phyloP scores from a whole-genome alignment of 2,329 filamentous ascomycete genomes.

The Orbilia brochopaga region DNA sequence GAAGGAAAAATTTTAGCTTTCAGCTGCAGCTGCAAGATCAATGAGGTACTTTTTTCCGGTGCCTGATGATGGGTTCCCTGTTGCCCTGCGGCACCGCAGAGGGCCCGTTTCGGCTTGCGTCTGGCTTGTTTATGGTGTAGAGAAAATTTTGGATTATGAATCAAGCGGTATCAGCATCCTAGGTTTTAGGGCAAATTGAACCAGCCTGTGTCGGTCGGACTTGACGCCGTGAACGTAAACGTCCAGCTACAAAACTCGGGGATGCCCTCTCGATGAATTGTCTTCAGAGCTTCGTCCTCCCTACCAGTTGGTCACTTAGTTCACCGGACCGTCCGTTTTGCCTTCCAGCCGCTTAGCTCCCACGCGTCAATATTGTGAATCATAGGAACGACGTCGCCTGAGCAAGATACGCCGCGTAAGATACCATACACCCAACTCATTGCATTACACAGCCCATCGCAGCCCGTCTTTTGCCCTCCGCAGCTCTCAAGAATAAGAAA shows the following conservation, averaged over 20 bases:
- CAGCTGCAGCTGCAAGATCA: slow-evolving; percentile 18
- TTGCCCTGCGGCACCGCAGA: slow-evolving; percentile 18
- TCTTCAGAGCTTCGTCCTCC: not conserved
- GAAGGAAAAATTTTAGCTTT: slow-evolving; percentile 4
- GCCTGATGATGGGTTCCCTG: slow-evolving; percentile 20
- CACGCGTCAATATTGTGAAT: slow-evolving; percentile 17
- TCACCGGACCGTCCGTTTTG: slow-evolving; percentile 6
- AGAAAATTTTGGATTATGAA: slow-evolving; percentile 32
- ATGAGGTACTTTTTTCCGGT: slow-evolving; percentile 48
- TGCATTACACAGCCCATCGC: slow-evolving; percentile 16
- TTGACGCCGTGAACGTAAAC: not conserved
- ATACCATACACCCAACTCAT: slow-evolving; percentile 12
- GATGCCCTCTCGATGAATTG: slow-evolving; percentile 8
- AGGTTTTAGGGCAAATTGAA: slow-evolving; percentile 41
- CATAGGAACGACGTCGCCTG: slow-evolving; percentile 34
- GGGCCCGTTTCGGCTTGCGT: not conserved
- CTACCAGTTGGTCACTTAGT: not conserved
- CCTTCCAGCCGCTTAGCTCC: not conserved
- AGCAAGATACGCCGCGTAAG: slow-evolving; percentile 29
- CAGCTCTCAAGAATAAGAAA: slow-evolving; percentile 31
- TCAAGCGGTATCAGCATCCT: slow-evolving; percentile 25
- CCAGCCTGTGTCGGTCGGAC: slow-evolving; percentile 19
- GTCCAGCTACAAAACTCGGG: slow-evolving; percentile 40
- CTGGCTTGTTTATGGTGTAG: not conserved
- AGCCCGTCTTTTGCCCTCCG: slow-evolving; percentile 7